Base-by-base conservation (phyloP, 2,329 filamentous ascomycete species). In the Fusarium falciforme region DNA sequence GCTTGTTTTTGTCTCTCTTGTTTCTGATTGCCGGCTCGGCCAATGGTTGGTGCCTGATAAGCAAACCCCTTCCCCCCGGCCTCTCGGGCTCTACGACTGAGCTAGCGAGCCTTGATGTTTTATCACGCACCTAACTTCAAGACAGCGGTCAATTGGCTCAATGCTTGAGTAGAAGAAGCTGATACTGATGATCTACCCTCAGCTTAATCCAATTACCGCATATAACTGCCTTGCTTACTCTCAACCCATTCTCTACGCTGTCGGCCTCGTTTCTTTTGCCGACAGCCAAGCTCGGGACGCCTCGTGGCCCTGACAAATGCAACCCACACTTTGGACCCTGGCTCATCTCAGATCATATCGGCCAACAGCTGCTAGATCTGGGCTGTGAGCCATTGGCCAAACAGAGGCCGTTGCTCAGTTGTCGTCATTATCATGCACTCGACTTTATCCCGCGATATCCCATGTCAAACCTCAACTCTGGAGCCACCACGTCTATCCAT, bases 331-430 rank as follows among this genome's bases (percentile, higher is more conserved):
- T 72, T 36, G 22, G 42, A 31, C 47, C 66, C 60, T 54, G 61
- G 42, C 16, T 31, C 62, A 77, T 77, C 72, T 74, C 52, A 77
- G 70, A 77, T 75, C 67, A 74, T 76, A 11, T 63, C 44, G 60
- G 22, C 61, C 47, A 27, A 64, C 20, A 25, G 33, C 16, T 27
- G 31, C 33, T 57, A 52, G 59, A 59, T 25, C 27, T 31, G 47
- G 25, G 25, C 16, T 22, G 33, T 33, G 58, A 61, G n/a, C 59
- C 38, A 61, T 71, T 71, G 66, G 60, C 66, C 68, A 68, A 64
- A 68, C 61, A 65, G 44, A 54, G 27, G 47, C 47, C 47, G 47
- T 60, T 25, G 22, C 27, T n/a, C 36, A n/a, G 22, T 16, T 22
- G 55, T 36, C 55, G 35, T 31, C 55, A 31, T 60, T 47, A 33